Evolutionary conservation across 805 yeast genomes (phyloP), one percentile per base, ranked within the genome.

Genomic region (Saturnispora gosingensis): DNA sequence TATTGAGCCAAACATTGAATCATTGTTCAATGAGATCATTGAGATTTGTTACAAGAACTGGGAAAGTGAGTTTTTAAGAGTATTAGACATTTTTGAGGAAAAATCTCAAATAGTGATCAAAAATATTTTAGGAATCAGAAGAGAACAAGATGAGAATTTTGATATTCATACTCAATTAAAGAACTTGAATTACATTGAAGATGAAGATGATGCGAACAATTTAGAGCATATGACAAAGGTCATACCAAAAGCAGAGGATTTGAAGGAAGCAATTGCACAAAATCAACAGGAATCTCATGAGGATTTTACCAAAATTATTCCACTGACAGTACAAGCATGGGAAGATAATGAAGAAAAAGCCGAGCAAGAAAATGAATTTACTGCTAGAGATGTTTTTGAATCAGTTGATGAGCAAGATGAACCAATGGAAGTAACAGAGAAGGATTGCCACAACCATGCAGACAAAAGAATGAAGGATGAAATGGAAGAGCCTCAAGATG

Each of bases 231-330:
- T 66, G 52, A 66, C 69, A 1, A 62, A 59, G 60, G 58, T 65
- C 24, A 49, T 64, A 13, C 64, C 62, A 2, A 57, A 49, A 27
- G 53, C 50, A 43, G 58, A 43, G 16, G 49, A 39, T 7, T 45
- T 45, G 13, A 6, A n/a, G 27, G 35, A 20, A 25, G 16, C 24
- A 34, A 27, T 48, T 50, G 13, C 45, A 50, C 20, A 58, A 55
- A n/a, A 60, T 3, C 25, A 34, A 6, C 20, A 52, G 15, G 34
- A 30, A 30, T 4, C 34, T 42, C 36, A 47, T n/a, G 53, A 67
- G 5, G 73, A 69, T 52, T 66, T 71, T 69, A 69, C 74, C 0
- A 70, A 66, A 70, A 60, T 71, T 2, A 56, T 68, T 49, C 72
- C 74, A 1, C 61, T 56, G 16, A 43, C 16, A 6, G 34, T 24